Evolutionary conservation across 805 yeast genomes (phyloP).

Genomic region (Suhomyces kilbournensis): DNA sequence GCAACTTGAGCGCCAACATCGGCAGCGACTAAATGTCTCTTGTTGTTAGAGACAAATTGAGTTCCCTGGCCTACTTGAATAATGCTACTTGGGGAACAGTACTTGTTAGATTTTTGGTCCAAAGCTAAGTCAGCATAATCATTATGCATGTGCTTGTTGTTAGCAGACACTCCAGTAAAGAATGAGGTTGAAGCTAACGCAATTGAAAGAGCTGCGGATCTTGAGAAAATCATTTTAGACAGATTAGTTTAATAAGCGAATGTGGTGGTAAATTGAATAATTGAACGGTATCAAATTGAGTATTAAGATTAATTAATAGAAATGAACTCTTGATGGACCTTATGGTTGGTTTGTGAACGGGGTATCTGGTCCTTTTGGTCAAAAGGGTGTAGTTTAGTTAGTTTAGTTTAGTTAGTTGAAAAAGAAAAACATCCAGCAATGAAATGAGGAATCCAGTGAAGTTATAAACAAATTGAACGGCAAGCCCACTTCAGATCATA

Average conservation of each 20-base stretch:
- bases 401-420: constrained; percentile 4
- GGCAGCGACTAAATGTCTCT: constrained; percentile 6
- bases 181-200: constrained; percentile 16
- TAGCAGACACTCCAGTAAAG: constrained; percentile 12
- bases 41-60: constrained; percentile 1
- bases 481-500: neutral
- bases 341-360: neutral
- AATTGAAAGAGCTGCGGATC: constrained; percentile 16
- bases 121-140: constrained; percentile 13
- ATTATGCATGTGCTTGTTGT: constrained; percentile 11
- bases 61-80: constrained; percentile 10
- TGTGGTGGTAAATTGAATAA: constrained; percentile 1
- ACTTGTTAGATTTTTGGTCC: constrained; percentile 9
- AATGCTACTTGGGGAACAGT: constrained; percentile 9
- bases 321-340: constrained; percentile 1
- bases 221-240: constrained; percentile 16
- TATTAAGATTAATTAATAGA: neutral
- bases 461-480: constrained; percentile 3
- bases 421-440: neutral
- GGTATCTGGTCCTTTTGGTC: neutral
- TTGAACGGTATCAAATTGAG: neutral
- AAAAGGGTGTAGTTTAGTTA: neutral
- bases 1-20: constrained; percentile 11
- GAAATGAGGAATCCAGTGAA: neutral
- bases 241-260: constrained; percentile 4